Base-by-base conservation (phyloP, 2,329 filamentous ascomycete species). In the Pseudopyrenochaeta lycopersici region DNA sequence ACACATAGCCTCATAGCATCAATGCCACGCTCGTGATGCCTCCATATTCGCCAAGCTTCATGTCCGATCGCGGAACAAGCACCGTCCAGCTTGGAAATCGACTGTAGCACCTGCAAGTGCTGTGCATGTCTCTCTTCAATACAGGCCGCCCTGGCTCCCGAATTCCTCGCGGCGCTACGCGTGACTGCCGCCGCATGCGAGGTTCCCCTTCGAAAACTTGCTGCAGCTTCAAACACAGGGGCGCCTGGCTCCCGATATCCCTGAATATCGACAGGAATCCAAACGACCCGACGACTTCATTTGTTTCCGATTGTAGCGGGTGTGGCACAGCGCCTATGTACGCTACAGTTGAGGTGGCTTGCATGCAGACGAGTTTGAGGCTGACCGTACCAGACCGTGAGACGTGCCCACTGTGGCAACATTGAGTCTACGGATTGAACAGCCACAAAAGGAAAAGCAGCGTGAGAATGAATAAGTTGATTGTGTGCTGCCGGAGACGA, bases 231-330 rank as follows among this genome's bases (percentile, higher is more conserved):
- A 21, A 30, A 51, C 21, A 46, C 51, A 48, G 40, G 51, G 44
- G 40, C 46, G 48, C 53, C 42, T 40, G 49, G 45, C 49, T 50
- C 49, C 49, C 27, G 46, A 54, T 20, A 43, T 57, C 30, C 44
- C 30, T 35, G 17, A 48, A 36, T 35, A 15, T 51, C 46, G 12
- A 33, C 15, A 9, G 29, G 36, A 14, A 14, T 9, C 23, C 23
- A 27, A 27, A 5, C 23, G 32, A 42, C 43, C 43, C 43, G 29
- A 54, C 31, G 20, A 10, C 15, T 35, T 33, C 32, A 46, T 32
- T 29, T 36, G 46, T 14, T 43, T n/a, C 29, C 20, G 21, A 49
- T 46, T 33, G 32, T 46, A 51, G 46, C 40, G 18, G 39, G 30
- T 46, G 54, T 58, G 32, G 31, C 33, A 52, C 47, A 21, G 33